These are phyloP conservation scores for Candida multigemmis DNA, from an alignment of 805 yeast genomes.

Conservation along the genomic window DNA sequence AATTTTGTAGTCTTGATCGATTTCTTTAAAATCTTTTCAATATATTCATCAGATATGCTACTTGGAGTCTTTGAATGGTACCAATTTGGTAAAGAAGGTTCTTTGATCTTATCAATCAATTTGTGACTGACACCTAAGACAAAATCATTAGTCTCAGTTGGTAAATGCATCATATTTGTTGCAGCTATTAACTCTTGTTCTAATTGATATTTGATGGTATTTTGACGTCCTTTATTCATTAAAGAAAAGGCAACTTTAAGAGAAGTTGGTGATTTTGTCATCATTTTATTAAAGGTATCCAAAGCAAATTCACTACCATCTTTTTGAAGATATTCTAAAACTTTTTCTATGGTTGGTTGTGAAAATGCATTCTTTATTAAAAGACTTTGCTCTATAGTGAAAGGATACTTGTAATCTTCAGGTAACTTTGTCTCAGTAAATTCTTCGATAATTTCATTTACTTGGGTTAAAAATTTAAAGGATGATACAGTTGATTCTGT, in stretches of 20 bases:
- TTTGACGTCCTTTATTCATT: slow-evolving; percentile 49
- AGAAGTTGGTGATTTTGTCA: slow-evolving; percentile 69
- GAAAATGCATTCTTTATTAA: slow-evolving; percentile 66
- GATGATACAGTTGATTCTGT: slow-evolving; percentile 11
- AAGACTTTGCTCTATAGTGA: slow-evolving; percentile 43
- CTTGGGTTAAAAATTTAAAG: slow-evolving; percentile 42
- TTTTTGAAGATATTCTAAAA: slow-evolving; percentile 41
- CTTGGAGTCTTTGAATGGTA: slow-evolving; percentile 6
- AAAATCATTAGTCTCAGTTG: slow-evolving; percentile 48
- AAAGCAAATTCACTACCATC: slow-evolving; percentile 62
- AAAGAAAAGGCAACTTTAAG: slow-evolving; percentile 64
- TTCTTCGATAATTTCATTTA: slow-evolving; percentile 72
- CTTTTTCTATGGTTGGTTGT: slow-evolving; percentile 41
- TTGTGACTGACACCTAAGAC: slow-evolving; percentile 60
- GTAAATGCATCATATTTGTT: slow-evolving; percentile 54
- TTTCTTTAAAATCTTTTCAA: slow-evolving; percentile 9
- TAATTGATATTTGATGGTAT: slow-evolving; percentile 57
- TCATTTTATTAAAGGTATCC: slow-evolving; percentile 45
- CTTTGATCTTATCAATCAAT: slow-evolving; percentile 50
- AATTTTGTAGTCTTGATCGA: slow-evolving; percentile 18
- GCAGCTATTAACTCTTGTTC: slow-evolving; percentile 71
- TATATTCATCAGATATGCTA: slow-evolving; percentile 10
- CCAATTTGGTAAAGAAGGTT: slow-evolving; percentile 29
- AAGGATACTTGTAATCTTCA: slow-evolving; percentile 48
- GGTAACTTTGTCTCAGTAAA: slow-evolving; percentile 60